Percentiles rank a stretch among this genome's conserved stretches.
phyloP scores from a whole-genome alignment of 306 rosid species.

The Potentilla sterilis region DNA sequence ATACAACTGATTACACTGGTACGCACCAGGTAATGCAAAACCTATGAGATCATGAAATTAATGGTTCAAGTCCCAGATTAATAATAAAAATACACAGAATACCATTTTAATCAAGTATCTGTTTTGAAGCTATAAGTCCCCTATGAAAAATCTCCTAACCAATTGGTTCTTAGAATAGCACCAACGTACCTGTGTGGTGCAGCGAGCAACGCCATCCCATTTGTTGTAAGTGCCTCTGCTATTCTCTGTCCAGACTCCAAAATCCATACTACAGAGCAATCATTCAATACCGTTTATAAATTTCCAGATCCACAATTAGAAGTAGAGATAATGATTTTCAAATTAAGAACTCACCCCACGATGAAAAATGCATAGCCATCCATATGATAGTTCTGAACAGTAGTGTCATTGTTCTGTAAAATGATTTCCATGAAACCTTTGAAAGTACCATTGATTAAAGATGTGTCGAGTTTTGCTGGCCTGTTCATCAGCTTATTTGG shows the following conservation, averaged over 20 bases:
- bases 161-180: not conserved
- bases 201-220: constrained; percentile 83
- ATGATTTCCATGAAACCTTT: constrained; percentile 83
- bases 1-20: no score
- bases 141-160: not conserved
- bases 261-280: constrained; percentile 69
- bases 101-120: not conserved
- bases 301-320: constrained; percentile 10
- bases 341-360: constrained; percentile 66
- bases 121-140: not conserved
- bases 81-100: not conserved
- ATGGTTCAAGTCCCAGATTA: not conserved
- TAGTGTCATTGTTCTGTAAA: constrained; percentile 78
- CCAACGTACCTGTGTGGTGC: constrained; percentile 66
- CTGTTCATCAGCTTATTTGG: constrained; percentile 74
- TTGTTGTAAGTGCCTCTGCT: constrained; percentile 80
- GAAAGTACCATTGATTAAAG: constrained; percentile 71
- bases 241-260: constrained; percentile 82
- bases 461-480: constrained; percentile 64
- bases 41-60: not conserved
- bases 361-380: constrained; percentile 84
- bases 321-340: constrained; percentile 4
- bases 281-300: not conserved
- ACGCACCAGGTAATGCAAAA: not conserved
- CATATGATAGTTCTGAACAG: constrained; percentile 76